Evolutionary conservation across 441 rosid species (phyloP).

Genomic region (Capsella rubella): DNA sequence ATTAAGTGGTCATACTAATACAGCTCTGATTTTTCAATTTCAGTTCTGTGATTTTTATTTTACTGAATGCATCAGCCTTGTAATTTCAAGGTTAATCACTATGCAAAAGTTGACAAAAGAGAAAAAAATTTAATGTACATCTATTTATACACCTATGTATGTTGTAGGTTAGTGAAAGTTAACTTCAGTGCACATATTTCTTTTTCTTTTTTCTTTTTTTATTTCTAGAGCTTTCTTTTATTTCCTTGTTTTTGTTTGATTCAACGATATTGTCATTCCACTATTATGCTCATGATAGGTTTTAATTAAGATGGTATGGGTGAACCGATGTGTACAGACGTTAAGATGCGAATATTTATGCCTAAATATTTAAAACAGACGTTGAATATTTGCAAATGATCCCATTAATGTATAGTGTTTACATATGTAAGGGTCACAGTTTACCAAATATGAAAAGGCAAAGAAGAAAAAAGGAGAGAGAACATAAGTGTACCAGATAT

Average conservation of each 20-base stretch:
- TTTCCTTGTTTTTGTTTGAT: not conserved
- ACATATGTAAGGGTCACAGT: conserved; percentile 10
- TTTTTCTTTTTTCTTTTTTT: not conserved
- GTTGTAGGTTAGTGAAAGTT: not conserved
- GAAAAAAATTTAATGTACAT: not conserved
- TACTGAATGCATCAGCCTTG: not conserved
- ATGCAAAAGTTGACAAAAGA: too few relatives aligned
- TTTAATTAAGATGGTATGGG: not conserved
- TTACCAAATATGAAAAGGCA: conserved; percentile 30
- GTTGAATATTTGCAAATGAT: not conserved
- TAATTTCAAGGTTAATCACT: conserved; percentile 2
- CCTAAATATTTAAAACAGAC: not conserved
- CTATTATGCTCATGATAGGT: conserved; percentile 3
- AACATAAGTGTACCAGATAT: conserved; percentile 50
- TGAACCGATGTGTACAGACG: not conserved
- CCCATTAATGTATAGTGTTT: not conserved
- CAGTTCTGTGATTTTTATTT: not conserved
- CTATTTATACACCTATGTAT: not conserved
- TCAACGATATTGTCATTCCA: not conserved
- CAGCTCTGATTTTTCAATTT: not conserved
- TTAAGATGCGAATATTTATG: conserved; percentile 4
- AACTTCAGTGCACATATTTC: not conserved
- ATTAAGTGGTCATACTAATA: conserved; percentile 12
- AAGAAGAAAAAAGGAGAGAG: conserved; percentile 24
- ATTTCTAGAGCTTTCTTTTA: not conserved